These are phyloP conservation scores for Mortierella sp. DNA, from an alignment of 371 early-diverging fungal species.

Conservation along the genomic window DNA sequence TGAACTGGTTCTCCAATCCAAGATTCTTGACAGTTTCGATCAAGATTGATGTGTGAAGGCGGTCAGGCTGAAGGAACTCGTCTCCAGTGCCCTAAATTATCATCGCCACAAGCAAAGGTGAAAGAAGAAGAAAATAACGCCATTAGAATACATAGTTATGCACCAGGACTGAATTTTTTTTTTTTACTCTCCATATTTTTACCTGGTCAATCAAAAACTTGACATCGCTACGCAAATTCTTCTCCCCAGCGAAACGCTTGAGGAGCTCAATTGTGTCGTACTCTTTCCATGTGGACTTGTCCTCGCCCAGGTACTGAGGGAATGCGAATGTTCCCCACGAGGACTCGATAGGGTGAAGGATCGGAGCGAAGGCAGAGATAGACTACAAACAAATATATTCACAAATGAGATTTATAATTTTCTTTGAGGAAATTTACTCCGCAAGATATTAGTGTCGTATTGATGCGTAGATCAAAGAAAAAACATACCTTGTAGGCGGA, in stretches of 20 bases:
- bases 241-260: conserved; percentile 44
- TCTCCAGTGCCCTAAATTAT: conserved; percentile 75
- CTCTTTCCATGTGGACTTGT: conserved; percentile 69
- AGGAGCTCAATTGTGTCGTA: conserved; percentile 84
- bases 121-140: neutral
- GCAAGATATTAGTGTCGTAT: neutral
- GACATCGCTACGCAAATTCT: conserved; percentile 37
- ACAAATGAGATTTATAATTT: neutral
- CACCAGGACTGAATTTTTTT: too few relatives aligned
- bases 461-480: neutral
- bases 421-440: neutral
- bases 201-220: conserved; percentile 66
- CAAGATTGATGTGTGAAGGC: conserved; percentile 73
- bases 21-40: conserved; percentile 60
- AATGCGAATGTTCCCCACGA: conserved; percentile 88
- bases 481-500: conserved; percentile 65
- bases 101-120: neutral
- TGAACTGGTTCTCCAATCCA: conserved; percentile 62
- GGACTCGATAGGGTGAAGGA: conserved; percentile 78
- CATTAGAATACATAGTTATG: too few relatives aligned
- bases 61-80: conserved; percentile 71
- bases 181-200: neutral
- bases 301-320: conserved; percentile 78
- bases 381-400: conserved; percentile 47
- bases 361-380: conserved; percentile 90